A percentile compares a stretch with the other conserved stretches of the same genome.
phyloP scores from a whole-genome alignment of 768 basidiomycete genomes.

The Phylloporus scabripes region DNA sequence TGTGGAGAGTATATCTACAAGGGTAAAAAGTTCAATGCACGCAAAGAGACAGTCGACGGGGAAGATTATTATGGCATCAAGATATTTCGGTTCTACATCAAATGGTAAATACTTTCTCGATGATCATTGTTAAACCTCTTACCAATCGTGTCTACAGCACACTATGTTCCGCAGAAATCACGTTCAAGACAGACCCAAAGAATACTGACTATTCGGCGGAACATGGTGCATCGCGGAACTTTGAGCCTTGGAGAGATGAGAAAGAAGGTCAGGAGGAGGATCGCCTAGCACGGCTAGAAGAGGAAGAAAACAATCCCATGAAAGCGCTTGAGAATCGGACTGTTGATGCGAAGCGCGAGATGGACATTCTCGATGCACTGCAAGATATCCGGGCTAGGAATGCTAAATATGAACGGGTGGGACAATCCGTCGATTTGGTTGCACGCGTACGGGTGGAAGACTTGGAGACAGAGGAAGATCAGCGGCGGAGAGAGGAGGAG shows the following conservation, averaged over 20 bases:
- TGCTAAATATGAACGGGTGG: constrained; percentile 83
- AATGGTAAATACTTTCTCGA: constrained; percentile 52
- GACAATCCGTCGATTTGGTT: constrained; percentile 64
- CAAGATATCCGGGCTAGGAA: constrained; percentile 88
- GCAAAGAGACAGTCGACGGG: constrained; percentile 96
- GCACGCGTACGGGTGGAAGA: constrained; percentile 62
- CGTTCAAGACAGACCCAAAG: constrained; percentile 99
- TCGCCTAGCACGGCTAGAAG: constrained; percentile 76
- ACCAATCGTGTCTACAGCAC: constrained; percentile 49
- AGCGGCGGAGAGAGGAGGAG: constrained; percentile 61
- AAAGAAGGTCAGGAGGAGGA: constrained; percentile 76
- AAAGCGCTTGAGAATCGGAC: constrained; percentile 92
- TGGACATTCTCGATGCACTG: constrained; percentile 95
- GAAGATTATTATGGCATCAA: constrained; percentile 99
- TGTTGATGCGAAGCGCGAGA: constrained; percentile 89
- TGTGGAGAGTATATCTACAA: constrained; percentile 99
- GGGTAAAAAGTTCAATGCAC: constrained; percentile 99
- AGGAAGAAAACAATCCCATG: constrained; percentile 97
- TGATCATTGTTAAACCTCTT: neutral
- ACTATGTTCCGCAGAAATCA: constrained; percentile 95
- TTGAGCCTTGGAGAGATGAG: constrained; percentile 95
- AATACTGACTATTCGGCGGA: constrained; percentile 92
- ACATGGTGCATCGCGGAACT: constrained; percentile 96
- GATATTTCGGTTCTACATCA: constrained; percentile 90
- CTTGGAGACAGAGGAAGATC: constrained; percentile 72